A percentile compares a stretch with the other conserved stretches of the same genome.
These are phyloP conservation scores for Millerozyma acaciae DNA, from an alignment of 805 yeast genomes.

Conservation along the genomic window DNA sequence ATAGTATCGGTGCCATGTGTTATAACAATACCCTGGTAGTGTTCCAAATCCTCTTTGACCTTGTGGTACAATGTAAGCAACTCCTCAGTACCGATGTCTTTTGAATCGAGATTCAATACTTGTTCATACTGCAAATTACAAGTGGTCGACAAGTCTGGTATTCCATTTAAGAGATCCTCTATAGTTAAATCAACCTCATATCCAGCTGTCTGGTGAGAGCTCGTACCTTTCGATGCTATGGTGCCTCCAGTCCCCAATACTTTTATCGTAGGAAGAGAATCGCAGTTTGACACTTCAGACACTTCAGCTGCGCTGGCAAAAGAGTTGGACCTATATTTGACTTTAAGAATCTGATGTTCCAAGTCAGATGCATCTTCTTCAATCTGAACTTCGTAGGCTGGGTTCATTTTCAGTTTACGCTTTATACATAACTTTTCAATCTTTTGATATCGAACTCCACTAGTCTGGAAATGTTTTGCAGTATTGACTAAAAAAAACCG, in stretches of 20 bases:
- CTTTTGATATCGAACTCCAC: neutral
- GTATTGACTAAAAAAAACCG: too few species aligned
- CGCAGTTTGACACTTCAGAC: constrained; percentile 11
- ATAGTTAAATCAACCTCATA: constrained; percentile 40
- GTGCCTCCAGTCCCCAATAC: constrained; percentile 46
- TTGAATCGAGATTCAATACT: constrained; percentile 58
- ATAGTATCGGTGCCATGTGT: constrained; percentile 73
- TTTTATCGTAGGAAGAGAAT: constrained; percentile 32
- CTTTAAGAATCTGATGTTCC: constrained; percentile 31
- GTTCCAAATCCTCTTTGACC: constrained; percentile 40
- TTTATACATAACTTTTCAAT: neutral
- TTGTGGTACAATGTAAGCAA: constrained; percentile 44
- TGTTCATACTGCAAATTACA: constrained; percentile 62
- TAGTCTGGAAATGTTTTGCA: neutral
- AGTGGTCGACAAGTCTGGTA: constrained; percentile 52
- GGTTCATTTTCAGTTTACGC: neutral
- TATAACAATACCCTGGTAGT: constrained; percentile 57
- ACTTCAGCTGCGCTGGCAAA: constrained; percentile 12
- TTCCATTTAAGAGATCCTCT: constrained; percentile 48
- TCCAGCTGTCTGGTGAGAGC: constrained; percentile 40
- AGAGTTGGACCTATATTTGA: constrained; percentile 34
- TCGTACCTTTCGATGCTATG: constrained; percentile 40
- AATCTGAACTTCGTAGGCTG: constrained; percentile 8
- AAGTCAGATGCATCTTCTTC: constrained; percentile 22
- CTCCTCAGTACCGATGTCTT: constrained; percentile 47